Percentiles rank a stretch among this genome's conserved stretches.
Evolutionary conservation across 352 stramenopile species (phyloP).

Genomic region (Phytophthora pisi): DNA sequence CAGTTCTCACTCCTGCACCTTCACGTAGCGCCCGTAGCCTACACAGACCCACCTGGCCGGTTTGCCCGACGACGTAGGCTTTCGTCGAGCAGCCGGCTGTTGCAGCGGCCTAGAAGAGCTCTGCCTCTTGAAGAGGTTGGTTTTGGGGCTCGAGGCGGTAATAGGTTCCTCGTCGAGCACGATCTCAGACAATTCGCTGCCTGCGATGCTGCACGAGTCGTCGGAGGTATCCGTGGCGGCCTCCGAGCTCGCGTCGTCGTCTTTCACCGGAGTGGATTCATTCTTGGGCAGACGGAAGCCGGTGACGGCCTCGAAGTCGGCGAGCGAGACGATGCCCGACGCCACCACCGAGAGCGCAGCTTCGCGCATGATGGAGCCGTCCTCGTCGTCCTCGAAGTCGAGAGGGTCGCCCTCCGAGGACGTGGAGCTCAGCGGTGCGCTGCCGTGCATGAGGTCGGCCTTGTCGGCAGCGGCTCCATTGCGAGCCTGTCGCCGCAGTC

Average conservation of each 20-base stretch:
- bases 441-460: conserved; percentile 18
- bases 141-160: neutral
- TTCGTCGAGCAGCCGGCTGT: neutral
- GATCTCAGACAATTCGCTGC: conserved; percentile 19
- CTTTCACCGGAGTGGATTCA: conserved; percentile 6
- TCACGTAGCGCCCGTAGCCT: conserved; percentile 39
- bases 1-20: conserved; percentile 10
- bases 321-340: conserved; percentile 33
- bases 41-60: conserved; percentile 30
- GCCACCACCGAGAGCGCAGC: conserved; percentile 29
- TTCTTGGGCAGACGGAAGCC: conserved; percentile 29
- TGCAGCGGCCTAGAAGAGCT: conserved; percentile 2
- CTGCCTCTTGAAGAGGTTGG: neutral
- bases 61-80: conserved; percentile 3
- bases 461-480: neutral
- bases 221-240: conserved; percentile 33
- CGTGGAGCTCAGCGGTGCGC: neutral
- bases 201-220: conserved; percentile 20
- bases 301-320: conserved; percentile 34
- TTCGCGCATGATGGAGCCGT: conserved; percentile 32
- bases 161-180: conserved; percentile 3
- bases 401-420: neutral
- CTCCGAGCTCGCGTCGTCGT: conserved; percentile 31
- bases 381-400: conserved; percentile 24
- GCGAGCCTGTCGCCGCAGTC: conserved; percentile 11